phyloP scores from a whole-genome alignment of 768 basidiomycete genomes.

The Favolaschia claudopus region DNA sequence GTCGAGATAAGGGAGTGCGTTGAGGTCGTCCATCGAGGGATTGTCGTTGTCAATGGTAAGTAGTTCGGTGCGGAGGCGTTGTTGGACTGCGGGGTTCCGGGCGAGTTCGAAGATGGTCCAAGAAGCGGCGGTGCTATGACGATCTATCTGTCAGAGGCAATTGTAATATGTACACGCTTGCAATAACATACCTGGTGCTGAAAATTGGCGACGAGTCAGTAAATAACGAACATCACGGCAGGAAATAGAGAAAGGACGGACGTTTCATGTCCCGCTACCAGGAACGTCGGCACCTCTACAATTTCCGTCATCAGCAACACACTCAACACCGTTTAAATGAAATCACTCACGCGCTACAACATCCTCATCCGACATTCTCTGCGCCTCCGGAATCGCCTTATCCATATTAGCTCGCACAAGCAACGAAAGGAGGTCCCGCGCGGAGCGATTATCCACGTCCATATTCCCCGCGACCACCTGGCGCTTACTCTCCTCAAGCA shows the following conservation, averaged over 20 bases:
- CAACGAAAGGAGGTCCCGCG: slow-evolving; percentile 66
- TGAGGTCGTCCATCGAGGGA: slow-evolving; percentile 75
- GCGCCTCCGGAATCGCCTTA: slow-evolving; percentile 58
- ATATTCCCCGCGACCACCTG: slow-evolving; percentile 35
- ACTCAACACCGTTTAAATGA: background rate
- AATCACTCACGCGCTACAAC: slow-evolving; percentile 59
- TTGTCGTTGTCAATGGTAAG: slow-evolving; percentile 56
- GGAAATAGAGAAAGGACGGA: slow-evolving; percentile 38
- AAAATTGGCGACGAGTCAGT: too few relatives aligned
- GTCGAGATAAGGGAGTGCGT: slow-evolving; percentile 73
- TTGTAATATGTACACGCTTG: too few relatives aligned
- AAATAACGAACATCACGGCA: background rate
- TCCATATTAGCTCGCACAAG: slow-evolving; percentile 71
- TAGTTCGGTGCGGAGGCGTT: slow-evolving; percentile 66
- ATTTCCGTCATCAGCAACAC: background rate
- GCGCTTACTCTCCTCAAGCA: slow-evolving; percentile 58
- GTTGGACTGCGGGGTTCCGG: slow-evolving; percentile 55
- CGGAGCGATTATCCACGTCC: slow-evolving; percentile 38
- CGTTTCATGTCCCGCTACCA: slow-evolving; percentile 68
- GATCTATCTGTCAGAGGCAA: too few relatives aligned
- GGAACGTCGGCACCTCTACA: slow-evolving; percentile 65
- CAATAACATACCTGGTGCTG: too few relatives aligned
- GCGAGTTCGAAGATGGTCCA: slow-evolving; percentile 70
- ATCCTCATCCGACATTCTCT: slow-evolving; percentile 66
- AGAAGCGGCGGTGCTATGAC: slow-evolving; percentile 52